Base-by-base conservation (phyloP, 352 stramenopile genomes). In the Phytopythium delawarense region DNA sequence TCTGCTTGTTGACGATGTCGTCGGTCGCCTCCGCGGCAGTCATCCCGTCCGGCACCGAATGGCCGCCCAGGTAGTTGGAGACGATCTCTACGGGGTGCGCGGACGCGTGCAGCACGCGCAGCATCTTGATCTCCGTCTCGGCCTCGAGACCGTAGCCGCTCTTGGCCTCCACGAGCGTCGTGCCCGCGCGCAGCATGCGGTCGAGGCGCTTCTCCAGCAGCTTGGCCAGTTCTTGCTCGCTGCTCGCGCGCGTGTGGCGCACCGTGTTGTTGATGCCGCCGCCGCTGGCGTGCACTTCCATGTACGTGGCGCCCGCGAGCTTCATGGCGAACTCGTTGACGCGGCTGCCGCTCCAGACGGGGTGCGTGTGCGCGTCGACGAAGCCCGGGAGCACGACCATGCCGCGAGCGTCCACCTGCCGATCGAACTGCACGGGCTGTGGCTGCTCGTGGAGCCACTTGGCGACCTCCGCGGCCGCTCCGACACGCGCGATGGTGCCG, bases 251-350 rank as follows among this genome's bases (percentile, higher is more conserved):
- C 7, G 81, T 93, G 37, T 79, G 70, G n/a, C 82, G 81, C 59
- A 95, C 86, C 0, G 86, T 90, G 61, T 77, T 84, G 67, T 91
- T 87, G 65, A 95, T 95, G 16, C 86, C 83, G 11, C 86, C 86
- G 23, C 86, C 86, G 50, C 73, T 87, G 28, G 80, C 78, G 53
- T 92, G 84, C 30, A 92, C 73, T 34, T 94, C 80, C 86, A 95
- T 92, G 71, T 95, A 94, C 8, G 84, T 92, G 21, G 86, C 86
- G 16, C 86, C 84, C 9, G 83, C 81, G 30, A 95, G 74, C 75
- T 95, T 95, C 83, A 95, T 92, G 51, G 81, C 83, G 51, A 92
- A 95, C 70, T 95, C 86, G 51, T 86, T 76, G n/a, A 92, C 84
- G 65, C 86, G 86, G 70, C 84, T 92, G 62, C 86, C 86, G 53